phyloP scores from a whole-genome alignment of 2,329 filamentous ascomycete species.

The Cryphonectria nitschkei region DNA sequence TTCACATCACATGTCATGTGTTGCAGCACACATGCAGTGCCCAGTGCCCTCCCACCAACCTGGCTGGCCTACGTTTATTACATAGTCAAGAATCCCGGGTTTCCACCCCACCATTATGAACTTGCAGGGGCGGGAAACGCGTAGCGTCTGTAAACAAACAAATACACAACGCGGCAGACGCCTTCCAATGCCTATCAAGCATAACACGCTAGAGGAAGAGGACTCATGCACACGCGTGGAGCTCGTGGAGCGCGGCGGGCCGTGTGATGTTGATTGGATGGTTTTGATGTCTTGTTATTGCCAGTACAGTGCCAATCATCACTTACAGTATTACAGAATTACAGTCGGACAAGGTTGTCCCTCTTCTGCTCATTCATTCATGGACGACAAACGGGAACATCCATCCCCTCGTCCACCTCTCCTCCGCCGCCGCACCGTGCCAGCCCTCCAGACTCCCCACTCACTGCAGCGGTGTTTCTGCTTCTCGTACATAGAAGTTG shows the following conservation, averaged over 20 bases:
- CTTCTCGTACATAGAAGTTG: too few species aligned
- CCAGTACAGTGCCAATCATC: constrained; percentile 4
- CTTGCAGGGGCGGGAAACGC: constrained; percentile 4
- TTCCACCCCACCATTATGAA: background rate
- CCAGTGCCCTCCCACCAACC: too few species aligned
- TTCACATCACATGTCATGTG: constrained; percentile 1
- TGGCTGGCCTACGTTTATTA: background rate
- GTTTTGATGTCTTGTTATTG: background rate
- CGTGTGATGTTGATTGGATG: constrained; percentile 16
- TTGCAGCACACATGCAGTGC: background rate
- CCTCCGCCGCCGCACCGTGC: background rate
- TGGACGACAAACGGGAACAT: constrained; percentile 8
- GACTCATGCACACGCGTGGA: constrained; percentile 10
- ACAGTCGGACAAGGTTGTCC: constrained; percentile 1
- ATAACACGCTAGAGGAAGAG: background rate
- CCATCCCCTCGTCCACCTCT: background rate
- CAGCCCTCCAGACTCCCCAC: constrained; percentile 18
- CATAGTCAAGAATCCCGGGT: background rate
- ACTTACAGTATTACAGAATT: background rate
- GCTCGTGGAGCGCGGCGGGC: background rate
- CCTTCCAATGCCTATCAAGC: background rate
- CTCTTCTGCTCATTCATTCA: constrained; percentile 13
- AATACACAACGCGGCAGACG: background rate
- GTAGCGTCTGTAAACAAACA: background rate
- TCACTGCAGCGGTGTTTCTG: constrained; percentile 5